Evolutionary conservation across 1,139 yeast species (phyloP).

Genomic region (Taphrina communis): DNA sequence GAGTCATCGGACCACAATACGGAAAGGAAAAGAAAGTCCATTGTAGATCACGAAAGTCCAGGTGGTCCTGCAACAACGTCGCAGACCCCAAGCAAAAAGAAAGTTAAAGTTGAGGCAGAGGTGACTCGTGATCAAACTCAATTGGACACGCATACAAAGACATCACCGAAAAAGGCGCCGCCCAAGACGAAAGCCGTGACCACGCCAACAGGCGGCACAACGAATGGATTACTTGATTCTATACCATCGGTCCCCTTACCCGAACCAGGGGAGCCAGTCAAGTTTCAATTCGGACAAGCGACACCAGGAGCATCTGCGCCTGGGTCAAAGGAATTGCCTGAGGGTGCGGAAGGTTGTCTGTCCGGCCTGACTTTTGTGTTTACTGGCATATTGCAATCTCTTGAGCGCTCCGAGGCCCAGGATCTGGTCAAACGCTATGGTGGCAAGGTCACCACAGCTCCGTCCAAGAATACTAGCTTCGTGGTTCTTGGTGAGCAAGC

Average conservation of each 20-base stretch:
- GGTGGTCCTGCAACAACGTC: background rate
- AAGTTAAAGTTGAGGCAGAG: constrained; percentile 10
- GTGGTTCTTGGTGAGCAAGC: constrained; percentile 96
- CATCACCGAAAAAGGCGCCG: constrained; percentile 44
- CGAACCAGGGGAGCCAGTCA: constrained; percentile 62
- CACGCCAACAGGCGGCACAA: constrained; percentile 18
- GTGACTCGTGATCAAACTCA: background rate
- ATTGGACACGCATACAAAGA: constrained; percentile 26
- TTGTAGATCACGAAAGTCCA: background rate
- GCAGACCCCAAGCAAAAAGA: constrained; percentile 41
- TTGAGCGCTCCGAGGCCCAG: constrained; percentile 79
- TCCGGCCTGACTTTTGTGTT: constrained; percentile 86
- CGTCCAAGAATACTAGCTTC: constrained; percentile 81
- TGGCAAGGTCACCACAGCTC: constrained; percentile 88
- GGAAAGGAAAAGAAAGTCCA: background rate
- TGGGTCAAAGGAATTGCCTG: constrained; percentile 46
- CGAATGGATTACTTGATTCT: constrained; percentile 55
- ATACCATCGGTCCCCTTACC: constrained; percentile 71
- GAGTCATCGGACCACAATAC: constrained; percentile 24
- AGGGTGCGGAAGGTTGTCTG: constrained; percentile 47
- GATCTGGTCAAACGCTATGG: constrained; percentile 82
- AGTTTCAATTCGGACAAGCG: constrained; percentile 62
- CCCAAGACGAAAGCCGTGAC: constrained; percentile 36
- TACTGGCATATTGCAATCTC: constrained; percentile 82
- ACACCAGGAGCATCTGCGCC: constrained; percentile 53